A percentile compares a stretch with the other conserved stretches of the same genome.
These are phyloP conservation scores for Candolleomyces aberdarensis DNA, from an alignment of 768 basidiomycete genomes.

Conservation along the genomic window DNA sequence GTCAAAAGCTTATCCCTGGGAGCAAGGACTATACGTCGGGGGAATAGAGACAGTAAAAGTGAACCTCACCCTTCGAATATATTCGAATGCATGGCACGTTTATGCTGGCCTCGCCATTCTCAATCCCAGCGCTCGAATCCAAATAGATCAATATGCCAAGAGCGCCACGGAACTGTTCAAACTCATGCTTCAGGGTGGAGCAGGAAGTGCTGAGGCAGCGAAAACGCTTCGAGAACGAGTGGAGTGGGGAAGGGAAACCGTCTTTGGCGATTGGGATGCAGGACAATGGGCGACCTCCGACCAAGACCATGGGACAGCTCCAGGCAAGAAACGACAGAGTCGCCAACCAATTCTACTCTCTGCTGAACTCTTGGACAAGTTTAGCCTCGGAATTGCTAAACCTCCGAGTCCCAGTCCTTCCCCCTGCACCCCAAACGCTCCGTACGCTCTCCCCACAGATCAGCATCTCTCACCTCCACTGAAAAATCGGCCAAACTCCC, in stretches of 20 bases:
- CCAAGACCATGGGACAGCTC: neutral
- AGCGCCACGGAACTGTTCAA: constrained; percentile 91
- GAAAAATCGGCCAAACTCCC: constrained; percentile 70
- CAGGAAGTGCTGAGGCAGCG: constrained; percentile 32
- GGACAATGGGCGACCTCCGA: neutral
- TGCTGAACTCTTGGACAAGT: constrained; percentile 83
- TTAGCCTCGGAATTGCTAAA: constrained; percentile 62
- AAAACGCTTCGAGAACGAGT: constrained; percentile 66
- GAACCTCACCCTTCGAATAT: constrained; percentile 95
- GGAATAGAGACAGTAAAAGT: constrained; percentile 96
- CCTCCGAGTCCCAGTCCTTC: neutral
- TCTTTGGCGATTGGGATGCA: constrained; percentile 55
- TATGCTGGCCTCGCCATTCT: constrained; percentile 98
- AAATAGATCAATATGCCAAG: constrained; percentile 89
- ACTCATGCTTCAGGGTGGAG: constrained; percentile 75
- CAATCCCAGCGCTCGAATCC: constrained; percentile 83
- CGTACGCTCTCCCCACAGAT: constrained; percentile 2
- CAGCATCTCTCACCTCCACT: constrained; percentile 31
- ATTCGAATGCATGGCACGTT: constrained; percentile 97
- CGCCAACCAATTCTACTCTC: constrained; percentile 75
- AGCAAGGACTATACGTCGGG: constrained; percentile 89
- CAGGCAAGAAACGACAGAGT: constrained; percentile 21
- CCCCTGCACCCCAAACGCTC: constrained; percentile 9
- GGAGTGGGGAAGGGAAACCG: constrained; percentile 66
- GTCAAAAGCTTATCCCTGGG: constrained; percentile 86